Base-by-base conservation (phyloP, 169 alveolate species). In the Plasmodium yoelii region DNA sequence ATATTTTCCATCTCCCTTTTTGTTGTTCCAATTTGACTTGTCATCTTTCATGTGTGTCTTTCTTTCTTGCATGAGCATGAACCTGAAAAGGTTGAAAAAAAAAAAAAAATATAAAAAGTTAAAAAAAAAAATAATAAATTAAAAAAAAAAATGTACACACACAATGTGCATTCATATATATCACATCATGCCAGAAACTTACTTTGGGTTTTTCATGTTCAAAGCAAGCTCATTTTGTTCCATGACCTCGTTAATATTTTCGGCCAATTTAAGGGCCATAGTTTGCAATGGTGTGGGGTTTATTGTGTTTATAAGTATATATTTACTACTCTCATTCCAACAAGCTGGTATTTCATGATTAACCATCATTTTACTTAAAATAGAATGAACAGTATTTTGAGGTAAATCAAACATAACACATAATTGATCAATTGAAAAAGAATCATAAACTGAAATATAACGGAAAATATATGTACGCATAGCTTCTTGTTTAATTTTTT, bases 401-500 rank as follows among this genome's bases (percentile, higher is more conserved):
- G 92, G 91, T 22, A 96, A 93, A 70, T 91, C 96, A 72, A 96
- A 96, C 98, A 96, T 96, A 42, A 87, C 77, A 42, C 96, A 93
- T 72, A 96, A 87, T 87, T 95, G 97, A 26, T 91, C 95, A 42
- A 96, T 94, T 9, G 98, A 93, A 88, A 94, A 95, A 8, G 98
- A 95, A 65, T 94, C 97, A 88, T 96, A 96, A 34, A 96, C 87
- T 72, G 93, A 67, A 9, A 92, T 92, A 86, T 94, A 95, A 55
- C 96, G 95, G 93, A 96, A 96, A 55, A 97, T 91, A 97, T 93
- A 98, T 53, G 99, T 96, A 67, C 98, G 93, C 87, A 97, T 80
- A 18, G 99, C 99, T 73, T 97, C 98, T 71, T 95, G 96, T 94
- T 98, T 98, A 72, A 98, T 93, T 82, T 93, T 94, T 70, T 94